Percentiles rank a stretch among this genome's conserved stretches.
Evolutionary conservation across 208 protist species (phyloP).

Genomic region (Crithidia mellificae): DNA sequence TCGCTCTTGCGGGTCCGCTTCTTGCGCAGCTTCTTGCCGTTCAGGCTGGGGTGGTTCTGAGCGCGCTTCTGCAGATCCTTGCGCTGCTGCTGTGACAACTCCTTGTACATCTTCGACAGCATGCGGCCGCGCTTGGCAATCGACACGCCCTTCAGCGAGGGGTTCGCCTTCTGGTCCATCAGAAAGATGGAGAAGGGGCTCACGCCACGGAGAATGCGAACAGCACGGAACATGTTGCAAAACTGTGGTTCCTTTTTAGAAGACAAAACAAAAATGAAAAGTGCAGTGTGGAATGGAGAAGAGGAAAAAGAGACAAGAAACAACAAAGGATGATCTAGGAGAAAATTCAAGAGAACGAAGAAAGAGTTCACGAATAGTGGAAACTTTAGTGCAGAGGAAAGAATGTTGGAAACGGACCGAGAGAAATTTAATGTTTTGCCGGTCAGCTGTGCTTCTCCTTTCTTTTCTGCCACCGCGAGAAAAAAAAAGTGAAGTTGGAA

Average conservation of each 20-base stretch:
- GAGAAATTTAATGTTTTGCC: too few species aligned
- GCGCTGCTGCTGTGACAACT: constrained; percentile 56
- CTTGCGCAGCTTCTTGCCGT: constrained; percentile 27
- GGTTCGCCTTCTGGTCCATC: constrained; percentile 90
- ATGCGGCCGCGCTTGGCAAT: constrained; percentile 64
- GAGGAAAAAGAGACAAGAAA: background rate
- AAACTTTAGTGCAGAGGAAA: too few species aligned
- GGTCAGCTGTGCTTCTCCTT: too few species aligned
- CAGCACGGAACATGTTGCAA: constrained; percentile 65
- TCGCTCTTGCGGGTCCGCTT: constrained; percentile 29
- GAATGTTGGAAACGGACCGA: too few species aligned
- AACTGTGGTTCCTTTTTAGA: background rate
- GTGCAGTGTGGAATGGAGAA: background rate
- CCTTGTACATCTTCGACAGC: constrained; percentile 87
- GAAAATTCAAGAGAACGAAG: too few species aligned
- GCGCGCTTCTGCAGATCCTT: constrained; percentile 67
- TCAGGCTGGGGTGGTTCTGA: constrained; percentile 55
- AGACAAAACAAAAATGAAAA: background rate
- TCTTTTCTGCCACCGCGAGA: too few species aligned
- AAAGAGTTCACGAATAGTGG: too few species aligned
- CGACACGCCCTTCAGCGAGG: constrained; percentile 62
- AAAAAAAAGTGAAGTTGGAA: too few species aligned
- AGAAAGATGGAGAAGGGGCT: constrained; percentile 89
- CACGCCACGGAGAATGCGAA: constrained; percentile 55
- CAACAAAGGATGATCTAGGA: too few species aligned